Evolutionary conservation across 495 filamentous ascomycete species (phyloP), one percentile per base, ranked within the genome.

Genomic region (Penicillium taxi): DNA sequence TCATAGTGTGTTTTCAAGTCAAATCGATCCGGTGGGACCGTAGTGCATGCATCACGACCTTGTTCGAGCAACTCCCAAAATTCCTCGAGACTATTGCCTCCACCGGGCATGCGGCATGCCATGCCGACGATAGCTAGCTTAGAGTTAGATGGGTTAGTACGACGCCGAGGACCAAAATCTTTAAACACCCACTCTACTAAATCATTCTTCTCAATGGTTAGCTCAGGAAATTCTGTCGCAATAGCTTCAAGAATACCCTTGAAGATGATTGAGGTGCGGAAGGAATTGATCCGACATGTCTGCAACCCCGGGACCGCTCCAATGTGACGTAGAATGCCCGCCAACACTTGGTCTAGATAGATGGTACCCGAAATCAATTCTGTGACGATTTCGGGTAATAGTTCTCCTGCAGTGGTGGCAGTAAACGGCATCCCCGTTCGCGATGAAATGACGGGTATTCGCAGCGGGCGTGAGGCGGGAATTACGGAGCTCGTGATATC

Each of bases 111-210:
- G 2, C 66, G 42, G 36, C 62, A 57, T 0, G 67, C 50, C 49
- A 67, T 59, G 2, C 64, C 64, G 6, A 69, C 55, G 33, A 71
- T 59, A 0, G 66, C 67, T n/a, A 69, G 38, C 39, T 65, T 67
- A 1, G 55, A 50, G 15, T 53, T 20, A 12, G 23, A 24, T 7
- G 26, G 32, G 1, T 6, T 12, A 6, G 19, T 13, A 20, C 27
- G 20, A 20, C n/a, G n/a, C n/a, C n/a, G n/a, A n/a, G n/a, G n/a
- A n/a, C n/a, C 38, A 1, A 24, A 24, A 20, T 36, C 40, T 14
- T 43, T 20, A 2, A 15, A 18, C n/a, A 28, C 2, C 35, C 39
- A 31, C 23, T 24, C 15, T 9, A 32, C 5, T 31, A 39, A 3
- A 42, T 46, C 30, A 6, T 36, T 9, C 16, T 37, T 26, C 24